phyloP scores from a whole-genome alignment of 208 protist genomes.

The Trypanosoma conorhini region DNA sequence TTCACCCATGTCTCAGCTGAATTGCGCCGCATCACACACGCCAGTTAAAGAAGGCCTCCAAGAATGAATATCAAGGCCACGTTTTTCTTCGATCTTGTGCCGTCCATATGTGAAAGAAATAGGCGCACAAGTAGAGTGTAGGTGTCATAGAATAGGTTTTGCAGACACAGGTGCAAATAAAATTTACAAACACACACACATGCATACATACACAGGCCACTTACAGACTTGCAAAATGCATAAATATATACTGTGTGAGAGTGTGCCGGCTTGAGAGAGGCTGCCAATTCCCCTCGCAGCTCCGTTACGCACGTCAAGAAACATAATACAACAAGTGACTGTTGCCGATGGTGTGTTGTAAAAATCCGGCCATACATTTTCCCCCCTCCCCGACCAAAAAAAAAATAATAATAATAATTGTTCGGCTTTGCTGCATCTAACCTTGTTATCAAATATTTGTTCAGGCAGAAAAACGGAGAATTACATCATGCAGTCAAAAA shows the following conservation, averaged over 20 bases:
- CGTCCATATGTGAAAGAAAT: neutral
- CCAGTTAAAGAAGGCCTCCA: neutral
- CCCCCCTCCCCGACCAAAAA: no score
- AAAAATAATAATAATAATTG: no score
- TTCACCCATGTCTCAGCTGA: slow-evolving; percentile 7
- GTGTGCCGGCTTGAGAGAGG: no score
- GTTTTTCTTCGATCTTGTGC: neutral
- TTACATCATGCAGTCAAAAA: no score
- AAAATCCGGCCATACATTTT: neutral
- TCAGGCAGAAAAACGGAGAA: no score
- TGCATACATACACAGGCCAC: neutral
- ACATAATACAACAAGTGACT: neutral
- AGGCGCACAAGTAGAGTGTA: neutral
- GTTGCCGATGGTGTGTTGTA: neutral
- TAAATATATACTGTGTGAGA: neutral
- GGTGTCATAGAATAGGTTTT: neutral
- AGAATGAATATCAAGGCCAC: neutral
- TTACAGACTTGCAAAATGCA: neutral
- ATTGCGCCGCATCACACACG: neutral
- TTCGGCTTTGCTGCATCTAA: no score
- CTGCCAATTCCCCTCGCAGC: no score
- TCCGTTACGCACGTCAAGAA: neutral
- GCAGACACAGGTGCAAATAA: neutral
- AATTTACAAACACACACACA: neutral
- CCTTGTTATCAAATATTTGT: no score